These are phyloP conservation scores for Aureobasidium sp. DNA, from an alignment of 2,329 filamentous ascomycete genomes.

Conservation along the genomic window DNA sequence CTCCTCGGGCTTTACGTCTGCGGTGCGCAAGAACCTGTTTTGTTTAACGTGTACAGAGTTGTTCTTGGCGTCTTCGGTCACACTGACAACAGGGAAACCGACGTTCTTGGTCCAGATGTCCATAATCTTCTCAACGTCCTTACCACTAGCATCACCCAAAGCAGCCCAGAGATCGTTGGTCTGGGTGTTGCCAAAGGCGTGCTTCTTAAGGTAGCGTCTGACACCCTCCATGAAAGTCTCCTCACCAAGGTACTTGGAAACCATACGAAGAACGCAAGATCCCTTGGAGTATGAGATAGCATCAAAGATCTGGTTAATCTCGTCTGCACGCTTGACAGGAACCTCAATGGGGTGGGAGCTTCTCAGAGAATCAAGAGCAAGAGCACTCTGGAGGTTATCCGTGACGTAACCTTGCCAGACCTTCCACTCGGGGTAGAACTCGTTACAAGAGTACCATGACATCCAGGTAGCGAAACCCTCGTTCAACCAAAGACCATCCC, in stretches of 20 bases:
- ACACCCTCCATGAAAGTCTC: constrained; percentile 90
- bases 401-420: constrained; percentile 95
- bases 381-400: constrained; percentile 79
- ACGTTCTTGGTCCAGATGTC: constrained; percentile 96
- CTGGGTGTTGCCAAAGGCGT: constrained; percentile 91
- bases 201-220: constrained; percentile 83
- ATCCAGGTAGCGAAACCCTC: constrained; percentile 88
- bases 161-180: constrained; percentile 88
- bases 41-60: constrained; percentile 81
- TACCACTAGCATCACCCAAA: constrained; percentile 78
- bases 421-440: constrained; percentile 96
- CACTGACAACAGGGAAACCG: constrained; percentile 82
- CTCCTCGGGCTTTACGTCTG: constrained; percentile 87
- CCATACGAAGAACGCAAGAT: constrained; percentile 92
- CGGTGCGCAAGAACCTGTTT: constrained; percentile 88
- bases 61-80: constrained; percentile 63
- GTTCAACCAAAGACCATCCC: constrained; percentile 88
- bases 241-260: constrained; percentile 89
- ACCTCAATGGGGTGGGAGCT: constrained; percentile 97
- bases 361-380: constrained; percentile 79
- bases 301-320: constrained; percentile 98
- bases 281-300: constrained; percentile 97
- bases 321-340: constrained; percentile 86
- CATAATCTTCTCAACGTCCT: constrained; percentile 84
- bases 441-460: constrained; percentile 90